A percentile compares a stretch with the other conserved stretches of the same genome.
Evolutionary conservation across 2,329 filamentous ascomycete genomes (phyloP).

Genomic region (Leptographium galeiforme): DNA sequence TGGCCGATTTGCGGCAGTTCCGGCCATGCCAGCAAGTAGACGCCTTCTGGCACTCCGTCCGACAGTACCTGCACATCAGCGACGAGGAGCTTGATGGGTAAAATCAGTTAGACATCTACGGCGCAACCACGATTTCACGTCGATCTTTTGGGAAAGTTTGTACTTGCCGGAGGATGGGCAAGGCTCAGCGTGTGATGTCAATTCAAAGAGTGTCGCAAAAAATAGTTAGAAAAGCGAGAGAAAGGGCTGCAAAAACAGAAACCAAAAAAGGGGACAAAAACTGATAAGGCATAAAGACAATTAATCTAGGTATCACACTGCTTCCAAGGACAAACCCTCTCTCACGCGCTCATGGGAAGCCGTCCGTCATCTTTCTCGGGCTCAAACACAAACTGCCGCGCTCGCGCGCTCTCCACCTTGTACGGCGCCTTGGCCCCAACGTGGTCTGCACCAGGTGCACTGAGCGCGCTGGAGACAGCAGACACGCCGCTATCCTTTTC

Average conservation of each 20-base stretch:
- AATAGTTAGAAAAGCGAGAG: neutral
- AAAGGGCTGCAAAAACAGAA: neutral
- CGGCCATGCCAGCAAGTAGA: neutral
- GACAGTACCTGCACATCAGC: slow-evolving; percentile 1
- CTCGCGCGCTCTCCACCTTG: slow-evolving; percentile 19
- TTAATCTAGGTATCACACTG: slow-evolving; percentile 1
- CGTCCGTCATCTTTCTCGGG: slow-evolving; percentile 17
- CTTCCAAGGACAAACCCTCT: neutral
- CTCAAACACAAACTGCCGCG: slow-evolving; percentile 18
- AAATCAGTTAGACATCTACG: neutral
- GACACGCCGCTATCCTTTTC: slow-evolving; percentile 25
- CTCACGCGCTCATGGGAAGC: slow-evolving; percentile 15
- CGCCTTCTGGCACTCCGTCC: slow-evolving; percentile 3
- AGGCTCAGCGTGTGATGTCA: neutral
- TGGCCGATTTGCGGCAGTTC: neutral
- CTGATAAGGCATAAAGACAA: neutral
- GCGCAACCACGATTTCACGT: neutral
- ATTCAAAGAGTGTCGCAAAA: neutral
- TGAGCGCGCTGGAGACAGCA: slow-evolving; percentile 13
- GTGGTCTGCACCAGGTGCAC: slow-evolving; percentile 5
- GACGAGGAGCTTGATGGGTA: slow-evolving; percentile 1
- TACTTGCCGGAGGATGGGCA: too few species aligned
- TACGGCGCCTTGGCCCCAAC: slow-evolving; percentile 16
- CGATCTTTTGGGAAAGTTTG: neutral
- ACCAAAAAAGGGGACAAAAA: neutral